phyloP scores from a whole-genome alignment of 2,329 filamentous ascomycete genomes.

The Fonsecaea pugnacius region DNA sequence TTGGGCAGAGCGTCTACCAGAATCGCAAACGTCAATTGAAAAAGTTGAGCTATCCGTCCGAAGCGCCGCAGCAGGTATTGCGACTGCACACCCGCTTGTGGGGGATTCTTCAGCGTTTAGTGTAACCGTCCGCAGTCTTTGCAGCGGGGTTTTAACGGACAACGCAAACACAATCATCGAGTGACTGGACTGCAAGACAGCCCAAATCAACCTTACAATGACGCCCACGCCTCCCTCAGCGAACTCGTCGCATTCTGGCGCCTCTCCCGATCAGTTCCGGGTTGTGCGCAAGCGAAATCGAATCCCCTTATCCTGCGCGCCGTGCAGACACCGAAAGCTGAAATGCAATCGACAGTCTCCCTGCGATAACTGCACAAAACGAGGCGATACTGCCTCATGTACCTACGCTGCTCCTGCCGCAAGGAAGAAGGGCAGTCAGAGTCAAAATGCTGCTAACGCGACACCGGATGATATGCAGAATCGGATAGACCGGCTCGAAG shows the following conservation, averaged over 20 bases:
- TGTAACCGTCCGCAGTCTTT: background rate
- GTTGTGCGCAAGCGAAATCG: conserved; percentile 91
- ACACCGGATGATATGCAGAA: conserved; percentile 97
- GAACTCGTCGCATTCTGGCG: conserved; percentile 71
- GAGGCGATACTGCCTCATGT: conserved; percentile 78
- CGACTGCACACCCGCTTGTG: background rate
- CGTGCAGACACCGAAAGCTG: conserved; percentile 88
- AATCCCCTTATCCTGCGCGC: conserved; percentile 86
- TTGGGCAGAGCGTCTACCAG: background rate
- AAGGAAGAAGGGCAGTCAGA: conserved; percentile 69
- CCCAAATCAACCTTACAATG: conserved; percentile 52
- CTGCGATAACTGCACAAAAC: conserved; percentile 93
- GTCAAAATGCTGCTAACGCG: conserved; percentile 57
- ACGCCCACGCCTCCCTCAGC: conserved; percentile 78
- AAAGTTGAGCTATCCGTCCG: background rate
- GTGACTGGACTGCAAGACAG: conserved; percentile 1
- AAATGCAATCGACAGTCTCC: conserved; percentile 93
- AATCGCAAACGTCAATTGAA: conserved; percentile 1
- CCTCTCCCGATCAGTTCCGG: conserved; percentile 83
- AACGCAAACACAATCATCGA: conserved; percentile 3
- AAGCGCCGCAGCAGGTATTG: background rate
- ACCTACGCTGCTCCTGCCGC: conserved; percentile 75
- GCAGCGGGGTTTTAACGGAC: conserved; percentile 10
- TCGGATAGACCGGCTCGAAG: conserved; percentile 92
- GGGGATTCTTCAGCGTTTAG: background rate